Percentiles rank a stretch among this genome's conserved stretches.
Conservation (phyloP, 176 grass and related monocot species). For the Chrysopogon serrulatus region DNA sequence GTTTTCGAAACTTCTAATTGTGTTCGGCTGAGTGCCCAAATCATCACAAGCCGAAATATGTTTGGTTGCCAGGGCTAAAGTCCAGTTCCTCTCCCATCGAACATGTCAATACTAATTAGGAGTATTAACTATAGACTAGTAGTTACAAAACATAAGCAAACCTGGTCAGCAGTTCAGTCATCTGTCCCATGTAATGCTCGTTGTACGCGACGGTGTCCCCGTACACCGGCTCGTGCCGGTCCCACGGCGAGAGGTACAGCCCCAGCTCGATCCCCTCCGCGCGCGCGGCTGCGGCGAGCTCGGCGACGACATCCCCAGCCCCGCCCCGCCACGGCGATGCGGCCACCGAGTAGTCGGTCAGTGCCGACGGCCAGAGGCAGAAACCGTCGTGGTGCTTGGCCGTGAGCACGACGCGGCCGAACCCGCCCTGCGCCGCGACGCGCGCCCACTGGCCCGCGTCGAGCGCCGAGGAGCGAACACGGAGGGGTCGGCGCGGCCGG, state of each 20-base stretch:
- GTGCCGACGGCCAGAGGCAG: conserved; percentile 96
- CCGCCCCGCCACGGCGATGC: conserved; percentile 68
- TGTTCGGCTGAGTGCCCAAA: no score
- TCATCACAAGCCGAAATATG: no score
- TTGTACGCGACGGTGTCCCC: conserved; percentile 75
- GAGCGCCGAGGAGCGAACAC: conserved; percentile 64
- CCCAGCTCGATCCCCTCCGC: conserved; percentile 59
- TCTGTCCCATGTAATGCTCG: conserved; percentile 84
- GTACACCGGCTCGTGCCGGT: conserved; percentile 78
- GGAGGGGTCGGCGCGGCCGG: conserved; percentile 61
- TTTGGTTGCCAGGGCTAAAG: no score
- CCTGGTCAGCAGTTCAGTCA: conserved; percentile 87
- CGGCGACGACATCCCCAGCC: conserved; percentile 65
- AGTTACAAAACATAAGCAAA: no score
- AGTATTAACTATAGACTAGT: no score
- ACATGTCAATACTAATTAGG: no score
- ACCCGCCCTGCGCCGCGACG: conserved; percentile 53
- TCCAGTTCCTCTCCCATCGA: no score
- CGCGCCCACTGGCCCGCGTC: conserved; percentile 82
- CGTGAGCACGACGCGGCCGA: conserved; percentile 73
- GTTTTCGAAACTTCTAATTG: no score
- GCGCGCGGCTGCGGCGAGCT: conserved; percentile 48
- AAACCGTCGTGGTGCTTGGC: conserved; percentile 96
- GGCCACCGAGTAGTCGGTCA: conserved; percentile 77
- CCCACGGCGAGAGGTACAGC: conserved; percentile 93